A percentile compares a stretch with the other conserved stretches of the same genome.
These are phyloP conservation scores for Parietichytrium sp. DNA, from an alignment of 108 stramenopile genomes.

Conservation along the genomic window DNA sequence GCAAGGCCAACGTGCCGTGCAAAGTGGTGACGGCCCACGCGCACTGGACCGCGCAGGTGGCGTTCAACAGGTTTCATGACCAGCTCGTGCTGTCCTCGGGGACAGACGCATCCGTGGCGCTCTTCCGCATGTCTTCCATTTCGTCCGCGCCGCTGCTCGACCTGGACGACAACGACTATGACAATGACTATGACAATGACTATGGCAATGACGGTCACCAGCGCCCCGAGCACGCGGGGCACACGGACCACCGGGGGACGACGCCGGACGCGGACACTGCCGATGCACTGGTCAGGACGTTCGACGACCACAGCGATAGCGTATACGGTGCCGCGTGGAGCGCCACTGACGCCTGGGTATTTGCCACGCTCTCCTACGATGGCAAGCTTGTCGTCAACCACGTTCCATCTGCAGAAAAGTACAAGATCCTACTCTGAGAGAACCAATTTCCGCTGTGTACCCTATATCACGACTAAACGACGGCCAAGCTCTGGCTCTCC, in stretches of 20 bases:
- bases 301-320: constrained; percentile 75
- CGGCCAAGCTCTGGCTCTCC: no score
- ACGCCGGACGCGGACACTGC: constrained; percentile 48
- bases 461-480: no score
- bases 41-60: constrained; percentile 52
- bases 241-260: background rate
- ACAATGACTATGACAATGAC: constrained; percentile 47
- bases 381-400: constrained; percentile 83
- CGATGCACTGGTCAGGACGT: constrained; percentile 76
- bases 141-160: constrained; percentile 86
- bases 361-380: constrained; percentile 81
- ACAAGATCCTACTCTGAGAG: constrained; percentile 97
- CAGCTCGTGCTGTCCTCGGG: constrained; percentile 90
- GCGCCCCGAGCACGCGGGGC: background rate
- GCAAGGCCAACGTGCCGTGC: constrained; percentile 41
- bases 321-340: constrained; percentile 85
- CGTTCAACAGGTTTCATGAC: constrained; percentile 96
- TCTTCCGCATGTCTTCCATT: constrained; percentile 89
- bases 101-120: constrained; percentile 80
- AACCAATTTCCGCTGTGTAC: no score
- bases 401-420: constrained; percentile 96
- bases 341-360: constrained; percentile 89
- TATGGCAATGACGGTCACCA: background rate
- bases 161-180: constrained; percentile 58
- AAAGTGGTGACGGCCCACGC: constrained; percentile 1